A percentile compares a stretch with the other conserved stretches of the same genome.
These are phyloP conservation scores for Lathyrus sativus DNA, from an alignment of 306 rosid species.

Conservation along the genomic window DNA sequence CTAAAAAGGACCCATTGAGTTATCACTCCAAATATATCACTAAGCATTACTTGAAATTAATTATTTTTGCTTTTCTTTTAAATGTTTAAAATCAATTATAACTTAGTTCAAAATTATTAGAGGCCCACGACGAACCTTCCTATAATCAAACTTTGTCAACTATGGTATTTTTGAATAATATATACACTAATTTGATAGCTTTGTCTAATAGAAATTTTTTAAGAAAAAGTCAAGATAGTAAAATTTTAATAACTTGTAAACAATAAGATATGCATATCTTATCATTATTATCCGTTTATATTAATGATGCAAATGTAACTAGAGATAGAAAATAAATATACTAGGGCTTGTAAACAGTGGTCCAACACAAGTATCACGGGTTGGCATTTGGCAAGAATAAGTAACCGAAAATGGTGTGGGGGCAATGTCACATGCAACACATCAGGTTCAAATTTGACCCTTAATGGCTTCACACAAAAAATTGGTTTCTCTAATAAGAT, in stretches of 20 bases:
- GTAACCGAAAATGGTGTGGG: conserved; percentile 46
- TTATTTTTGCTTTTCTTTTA: neutral
- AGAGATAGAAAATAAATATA: neutral
- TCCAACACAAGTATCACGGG: conserved; percentile 55
- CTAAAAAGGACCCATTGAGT: too few relatives aligned
- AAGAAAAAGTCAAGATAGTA: neutral
- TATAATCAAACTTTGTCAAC: neutral
- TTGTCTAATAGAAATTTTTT: neutral
- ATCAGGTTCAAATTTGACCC: conserved; percentile 40
- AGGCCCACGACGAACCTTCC: neutral
- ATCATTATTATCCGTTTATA: neutral
- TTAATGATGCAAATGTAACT: neutral
- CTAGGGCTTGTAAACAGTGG: conserved; percentile 36
- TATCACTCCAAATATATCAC: too few relatives aligned
- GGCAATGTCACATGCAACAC: conserved; percentile 45
- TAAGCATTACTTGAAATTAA: too few relatives aligned
- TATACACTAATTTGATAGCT: too few relatives aligned
- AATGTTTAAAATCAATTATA: too few relatives aligned
- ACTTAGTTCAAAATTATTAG: neutral
- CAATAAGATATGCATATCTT: neutral
- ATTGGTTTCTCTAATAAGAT: conserved; percentile 38
- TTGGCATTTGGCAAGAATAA: conserved; percentile 42
- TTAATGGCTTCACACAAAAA: conserved; percentile 34
- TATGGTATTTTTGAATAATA: neutral
- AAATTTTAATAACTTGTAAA: too few relatives aligned